phyloP scores from a whole-genome alignment of 2,329 filamentous ascomycete genomes.

The Diaporthe sp. region DNA sequence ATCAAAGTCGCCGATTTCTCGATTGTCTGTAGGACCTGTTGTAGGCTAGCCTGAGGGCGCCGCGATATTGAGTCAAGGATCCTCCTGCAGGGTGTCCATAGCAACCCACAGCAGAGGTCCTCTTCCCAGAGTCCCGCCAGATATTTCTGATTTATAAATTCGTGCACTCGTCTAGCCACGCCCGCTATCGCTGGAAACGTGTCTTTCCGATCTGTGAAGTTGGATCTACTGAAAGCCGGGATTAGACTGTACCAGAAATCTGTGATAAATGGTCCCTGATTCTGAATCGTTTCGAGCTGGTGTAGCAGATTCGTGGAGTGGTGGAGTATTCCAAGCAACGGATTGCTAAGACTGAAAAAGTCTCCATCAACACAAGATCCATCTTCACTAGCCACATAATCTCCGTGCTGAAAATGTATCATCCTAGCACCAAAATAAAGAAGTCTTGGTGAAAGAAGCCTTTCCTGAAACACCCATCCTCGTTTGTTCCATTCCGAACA shows the following conservation, averaged over 20 bases:
- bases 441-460: neutral
- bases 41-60: neutral
- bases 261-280: neutral
- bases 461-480: constrained; percentile 6
- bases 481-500: neutral
- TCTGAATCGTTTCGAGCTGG: neutral
- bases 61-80: rapidly evolving
- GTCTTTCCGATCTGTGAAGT: neutral
- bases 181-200: neutral
- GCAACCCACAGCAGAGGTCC: neutral
- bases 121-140: constrained; percentile 5
- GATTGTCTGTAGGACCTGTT: neutral
- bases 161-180: neutral
- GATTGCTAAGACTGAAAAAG: rapidly evolving
- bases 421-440: constrained; percentile 4
- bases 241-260: neutral
- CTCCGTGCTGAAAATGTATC: neutral
- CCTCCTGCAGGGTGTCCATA: neutral
- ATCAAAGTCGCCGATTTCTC: neutral
- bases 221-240: neutral
- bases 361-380: neutral
- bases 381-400: neutral
- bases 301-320: neutral
- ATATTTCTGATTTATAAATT: neutral
- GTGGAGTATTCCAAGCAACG: too few relatives aligned